Conservation (phyloP, 2,329 filamentous ascomycete genomes). For the Ophiocordyceps camponoti-floridani region DNA sequence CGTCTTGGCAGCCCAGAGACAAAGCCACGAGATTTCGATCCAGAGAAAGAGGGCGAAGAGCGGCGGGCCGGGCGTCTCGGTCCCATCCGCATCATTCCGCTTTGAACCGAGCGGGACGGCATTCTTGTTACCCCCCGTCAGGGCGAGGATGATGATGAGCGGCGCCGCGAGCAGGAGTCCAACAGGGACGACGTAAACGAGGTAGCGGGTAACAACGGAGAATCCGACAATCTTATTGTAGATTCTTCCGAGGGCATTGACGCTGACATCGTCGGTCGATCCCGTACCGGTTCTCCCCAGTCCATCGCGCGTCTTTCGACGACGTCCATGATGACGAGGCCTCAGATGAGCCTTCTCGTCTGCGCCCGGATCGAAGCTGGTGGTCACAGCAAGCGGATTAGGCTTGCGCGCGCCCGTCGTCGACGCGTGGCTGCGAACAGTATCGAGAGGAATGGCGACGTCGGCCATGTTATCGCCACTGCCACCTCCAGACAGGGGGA, state of each 20-base stretch:
- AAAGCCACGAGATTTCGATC: conserved; percentile 51
- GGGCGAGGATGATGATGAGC: conserved; percentile 36
- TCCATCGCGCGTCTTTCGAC: conserved; percentile 25
- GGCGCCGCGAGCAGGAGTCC: conserved; percentile 43
- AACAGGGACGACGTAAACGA: conserved; percentile 50
- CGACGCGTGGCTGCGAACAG: not conserved
- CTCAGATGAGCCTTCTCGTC: not conserved
- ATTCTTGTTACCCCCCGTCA: conserved; percentile 21
- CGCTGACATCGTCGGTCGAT: conserved; percentile 29
- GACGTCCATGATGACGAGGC: conserved; percentile 21
- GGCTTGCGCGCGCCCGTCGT: not conserved
- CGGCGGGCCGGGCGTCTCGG: conserved; percentile 19
- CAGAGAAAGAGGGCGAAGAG: conserved; percentile 48
- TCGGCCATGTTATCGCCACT: not conserved
- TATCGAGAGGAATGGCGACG: not conserved
- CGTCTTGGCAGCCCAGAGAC: conserved; percentile 49
- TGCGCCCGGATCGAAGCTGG: not conserved
- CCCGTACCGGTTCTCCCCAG: conserved; percentile 24
- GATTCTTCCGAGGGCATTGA: conserved; percentile 48
- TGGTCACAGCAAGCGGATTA: not conserved
- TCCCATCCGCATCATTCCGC: conserved; percentile 1
- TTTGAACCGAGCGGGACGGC: conserved; percentile 19
- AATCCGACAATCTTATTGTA: conserved; percentile 47
- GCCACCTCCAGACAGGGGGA: not conserved
- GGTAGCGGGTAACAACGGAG: conserved; percentile 45